phyloP scores from a whole-genome alignment of 2,329 filamentous ascomycete species.

The Beauveria varroae region DNA sequence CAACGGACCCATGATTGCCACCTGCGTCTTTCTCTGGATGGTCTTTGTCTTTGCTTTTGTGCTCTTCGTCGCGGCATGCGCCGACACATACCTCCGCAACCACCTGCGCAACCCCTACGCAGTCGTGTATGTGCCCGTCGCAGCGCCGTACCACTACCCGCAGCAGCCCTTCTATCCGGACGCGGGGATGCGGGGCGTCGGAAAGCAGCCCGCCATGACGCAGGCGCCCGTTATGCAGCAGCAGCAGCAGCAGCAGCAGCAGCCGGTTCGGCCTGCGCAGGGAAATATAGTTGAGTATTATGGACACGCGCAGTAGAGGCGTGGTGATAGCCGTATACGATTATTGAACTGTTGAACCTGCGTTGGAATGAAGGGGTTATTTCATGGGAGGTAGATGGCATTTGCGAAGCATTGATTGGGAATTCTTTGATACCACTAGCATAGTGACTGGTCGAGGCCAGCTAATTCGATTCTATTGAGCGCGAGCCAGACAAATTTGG shows the following conservation, averaged over 20 bases:
- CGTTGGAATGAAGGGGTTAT: no score
- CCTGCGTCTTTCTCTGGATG: conserved; percentile 4
- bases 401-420: background rate
- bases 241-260: background rate
- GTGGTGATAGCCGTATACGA: background rate
- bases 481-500: background rate
- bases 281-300: conserved; percentile 1
- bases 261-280: background rate
- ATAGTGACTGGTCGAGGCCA: background rate
- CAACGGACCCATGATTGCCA: background rate
- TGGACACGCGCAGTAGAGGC: background rate
- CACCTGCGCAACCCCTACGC: background rate
- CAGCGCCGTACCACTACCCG: background rate
- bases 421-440: background rate
- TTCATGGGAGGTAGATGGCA: background rate
- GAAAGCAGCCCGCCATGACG: background rate
- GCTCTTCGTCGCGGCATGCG: conserved; percentile 1
- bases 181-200: background rate
- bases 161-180: background rate
- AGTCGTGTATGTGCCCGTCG: conserved; percentile 3
- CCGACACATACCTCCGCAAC: conserved; percentile 14
- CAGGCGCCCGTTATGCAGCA: background rate
- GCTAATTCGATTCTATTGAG: no score
- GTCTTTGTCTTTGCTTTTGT: conserved; percentile 3
- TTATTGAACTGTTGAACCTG: background rate